These are phyloP conservation scores for Alternaria solani DNA, from an alignment of 2,329 filamentous ascomycete species.

Conservation along the genomic window DNA sequence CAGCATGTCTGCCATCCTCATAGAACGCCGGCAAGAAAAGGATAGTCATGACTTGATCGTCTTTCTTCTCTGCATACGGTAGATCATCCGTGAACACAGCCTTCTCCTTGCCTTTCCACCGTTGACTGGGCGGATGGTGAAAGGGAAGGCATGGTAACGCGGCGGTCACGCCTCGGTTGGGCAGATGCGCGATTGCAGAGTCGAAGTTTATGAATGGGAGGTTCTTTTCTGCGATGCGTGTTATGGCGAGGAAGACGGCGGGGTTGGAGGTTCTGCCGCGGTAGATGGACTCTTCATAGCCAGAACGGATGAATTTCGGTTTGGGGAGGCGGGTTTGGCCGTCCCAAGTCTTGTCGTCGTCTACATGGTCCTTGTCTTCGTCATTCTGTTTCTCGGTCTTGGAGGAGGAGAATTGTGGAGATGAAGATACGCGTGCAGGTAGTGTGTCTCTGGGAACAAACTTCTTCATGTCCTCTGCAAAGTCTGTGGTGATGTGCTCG, in stretches of 20 bases:
- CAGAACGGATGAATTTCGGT: neutral
- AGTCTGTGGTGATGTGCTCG: neutral
- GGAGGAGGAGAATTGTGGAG: fast-evolving
- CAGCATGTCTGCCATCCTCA: conserved; percentile 18
- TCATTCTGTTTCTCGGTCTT: no score
- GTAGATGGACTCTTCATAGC: conserved; percentile 23
- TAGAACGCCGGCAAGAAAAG: conserved; percentile 32
- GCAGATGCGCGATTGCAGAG: conserved; percentile 29
- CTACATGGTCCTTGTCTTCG: neutral
- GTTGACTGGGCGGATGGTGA: fast-evolving
- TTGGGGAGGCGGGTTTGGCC: neutral
- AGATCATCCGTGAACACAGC: conserved; percentile 8
- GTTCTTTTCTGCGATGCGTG: conserved; percentile 31
- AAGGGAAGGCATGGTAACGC: conserved; percentile 3
- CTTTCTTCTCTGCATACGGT: neutral
- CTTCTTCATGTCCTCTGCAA: neutral
- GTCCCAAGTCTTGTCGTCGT: neutral
- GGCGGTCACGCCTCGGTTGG: conserved; percentile 19
- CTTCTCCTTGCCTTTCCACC: neutral
- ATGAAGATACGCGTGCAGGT: fast-evolving
- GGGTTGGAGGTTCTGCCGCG: conserved; percentile 24
- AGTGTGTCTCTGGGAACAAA: neutral
- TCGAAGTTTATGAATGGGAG: conserved; percentile 26
- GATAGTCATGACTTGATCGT: conserved; percentile 4
- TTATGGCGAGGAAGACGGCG: conserved; percentile 29